Percentiles rank a stretch among this genome's conserved stretches.
Evolutionary conservation across 2,329 filamentous ascomycete genomes (phyloP).

Genomic region (Sphaceloma murrayae): DNA sequence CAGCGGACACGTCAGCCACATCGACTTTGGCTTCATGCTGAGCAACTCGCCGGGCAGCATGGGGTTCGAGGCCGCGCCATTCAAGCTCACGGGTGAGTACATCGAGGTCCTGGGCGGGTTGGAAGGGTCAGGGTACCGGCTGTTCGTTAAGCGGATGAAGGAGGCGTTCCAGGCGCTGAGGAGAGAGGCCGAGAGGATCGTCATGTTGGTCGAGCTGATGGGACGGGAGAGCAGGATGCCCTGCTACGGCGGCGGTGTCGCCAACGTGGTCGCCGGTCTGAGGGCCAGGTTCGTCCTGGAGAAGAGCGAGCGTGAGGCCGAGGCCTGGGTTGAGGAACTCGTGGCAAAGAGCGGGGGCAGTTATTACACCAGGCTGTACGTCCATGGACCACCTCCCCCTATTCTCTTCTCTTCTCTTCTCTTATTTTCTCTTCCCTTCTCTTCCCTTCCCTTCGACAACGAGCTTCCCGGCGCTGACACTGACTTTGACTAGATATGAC

Average conservation of each 20-base stretch:
- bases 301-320: slow-evolving; percentile 70
- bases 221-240: slow-evolving; percentile 75
- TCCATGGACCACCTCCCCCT: no score
- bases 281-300: slow-evolving; percentile 72
- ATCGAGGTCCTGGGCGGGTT: slow-evolving; percentile 72
- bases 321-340: slow-evolving; percentile 72
- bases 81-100: slow-evolving; percentile 79
- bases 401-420: no score
- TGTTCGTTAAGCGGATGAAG: slow-evolving; percentile 72
- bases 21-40: slow-evolving; percentile 85
- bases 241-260: slow-evolving; percentile 66
- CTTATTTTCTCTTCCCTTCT: no score
- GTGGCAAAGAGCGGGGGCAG: slow-evolving; percentile 73
- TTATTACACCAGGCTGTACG: slow-evolving; percentile 72
- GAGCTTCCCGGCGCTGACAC: no score
- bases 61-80: slow-evolving; percentile 77
- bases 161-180: slow-evolving; percentile 74
- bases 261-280: slow-evolving; percentile 58
- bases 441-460: no score
- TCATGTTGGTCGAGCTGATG: slow-evolving; percentile 78
- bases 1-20: slow-evolving; percentile 77
- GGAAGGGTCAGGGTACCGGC: slow-evolving; percentile 58
- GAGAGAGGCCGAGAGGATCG: slow-evolving; percentile 68
- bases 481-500: slow-evolving; percentile 53
- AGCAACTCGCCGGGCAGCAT: slow-evolving; percentile 78